Evolutionary conservation across 345 rosid species (phyloP).

Genomic region (Rhizophora apiculata): DNA sequence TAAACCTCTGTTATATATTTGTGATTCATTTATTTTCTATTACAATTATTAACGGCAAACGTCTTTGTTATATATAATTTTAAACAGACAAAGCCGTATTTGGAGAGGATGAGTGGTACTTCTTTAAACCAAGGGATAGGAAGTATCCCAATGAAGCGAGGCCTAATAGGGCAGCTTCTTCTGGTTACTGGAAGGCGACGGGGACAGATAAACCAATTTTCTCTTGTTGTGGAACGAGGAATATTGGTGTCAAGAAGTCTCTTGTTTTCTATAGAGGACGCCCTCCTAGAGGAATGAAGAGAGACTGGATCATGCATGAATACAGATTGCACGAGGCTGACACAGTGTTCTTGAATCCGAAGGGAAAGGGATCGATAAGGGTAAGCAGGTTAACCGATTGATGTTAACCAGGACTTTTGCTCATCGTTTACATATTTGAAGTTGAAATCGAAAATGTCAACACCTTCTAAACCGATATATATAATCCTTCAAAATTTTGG

Average conservation of each 20-base stretch:
- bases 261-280: slow-evolving; percentile 34
- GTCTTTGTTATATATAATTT: background rate
- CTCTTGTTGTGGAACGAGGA: background rate
- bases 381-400: background rate
- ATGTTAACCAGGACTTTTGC: background rate
- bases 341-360: slow-evolving; percentile 8
- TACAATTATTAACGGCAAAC: background rate
- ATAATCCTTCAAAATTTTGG: too few species aligned
- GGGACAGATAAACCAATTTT: slow-evolving; percentile 21
- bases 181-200: slow-evolving; percentile 30
- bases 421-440: too few species aligned
- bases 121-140: slow-evolving; percentile 38
- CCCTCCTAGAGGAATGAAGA: slow-evolving; percentile 30
- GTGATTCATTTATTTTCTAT: background rate
- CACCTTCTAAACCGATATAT: too few species aligned
- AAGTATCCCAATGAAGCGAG: slow-evolving; percentile 37
- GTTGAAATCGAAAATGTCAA: too few species aligned
- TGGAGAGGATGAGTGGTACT: slow-evolving; percentile 38
- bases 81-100: slow-evolving; percentile 23
- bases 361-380: slow-evolving; percentile 19
- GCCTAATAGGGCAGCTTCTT: slow-evolving; percentile 32
- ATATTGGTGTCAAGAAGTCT: slow-evolving; percentile 28
- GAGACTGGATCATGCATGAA: slow-evolving; percentile 38
- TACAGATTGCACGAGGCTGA: slow-evolving; percentile 21
- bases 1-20: background rate